A percentile compares a stretch with the other conserved stretches of the same genome.
Evolutionary conservation across 2,329 filamentous ascomycete species (phyloP).

Genomic region (Fusarium sp.): DNA sequence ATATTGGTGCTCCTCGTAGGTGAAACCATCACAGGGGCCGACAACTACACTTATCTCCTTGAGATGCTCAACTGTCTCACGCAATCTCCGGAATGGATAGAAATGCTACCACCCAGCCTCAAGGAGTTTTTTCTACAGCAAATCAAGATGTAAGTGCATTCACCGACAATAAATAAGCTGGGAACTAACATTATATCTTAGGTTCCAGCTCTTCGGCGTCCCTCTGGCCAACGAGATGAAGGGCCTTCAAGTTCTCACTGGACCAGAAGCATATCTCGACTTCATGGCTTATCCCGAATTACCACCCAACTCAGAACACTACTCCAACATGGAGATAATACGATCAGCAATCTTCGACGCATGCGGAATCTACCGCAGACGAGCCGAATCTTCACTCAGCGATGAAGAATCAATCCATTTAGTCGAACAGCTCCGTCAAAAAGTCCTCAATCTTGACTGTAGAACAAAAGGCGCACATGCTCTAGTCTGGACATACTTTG

Average conservation of each 20-base stretch:
- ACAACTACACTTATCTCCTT: constrained; percentile 56
- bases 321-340: constrained; percentile 41
- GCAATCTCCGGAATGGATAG: constrained; percentile 39
- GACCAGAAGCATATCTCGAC: constrained; percentile 47
- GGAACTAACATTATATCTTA: not conserved
- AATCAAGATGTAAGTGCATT: constrained; percentile 49
- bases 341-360: constrained; percentile 48
- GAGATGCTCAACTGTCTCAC: constrained; percentile 56
- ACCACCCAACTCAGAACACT: constrained; percentile 38
- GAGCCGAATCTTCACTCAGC: constrained; percentile 40
- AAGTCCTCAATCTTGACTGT: constrained; percentile 49
- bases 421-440: constrained; percentile 53
- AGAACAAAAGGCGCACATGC: constrained; percentile 55
- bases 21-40: constrained; percentile 59
- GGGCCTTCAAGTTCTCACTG: constrained; percentile 44
- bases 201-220: constrained; percentile 53
- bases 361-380: constrained; percentile 48
- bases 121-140: constrained; percentile 53
- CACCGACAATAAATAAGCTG: fast-evolving
- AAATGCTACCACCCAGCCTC: constrained; percentile 32
- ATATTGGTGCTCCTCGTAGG: constrained; percentile 58
- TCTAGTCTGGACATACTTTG: constrained; percentile 60
- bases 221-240: constrained; percentile 50
- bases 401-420: constrained; percentile 47
- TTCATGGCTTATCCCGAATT: constrained; percentile 49